Percentiles rank a stretch among this genome's conserved stretches.
Conservation (phyloP, 2,329 filamentous ascomycete species). For the Aspergillus aculeatus region DNA sequence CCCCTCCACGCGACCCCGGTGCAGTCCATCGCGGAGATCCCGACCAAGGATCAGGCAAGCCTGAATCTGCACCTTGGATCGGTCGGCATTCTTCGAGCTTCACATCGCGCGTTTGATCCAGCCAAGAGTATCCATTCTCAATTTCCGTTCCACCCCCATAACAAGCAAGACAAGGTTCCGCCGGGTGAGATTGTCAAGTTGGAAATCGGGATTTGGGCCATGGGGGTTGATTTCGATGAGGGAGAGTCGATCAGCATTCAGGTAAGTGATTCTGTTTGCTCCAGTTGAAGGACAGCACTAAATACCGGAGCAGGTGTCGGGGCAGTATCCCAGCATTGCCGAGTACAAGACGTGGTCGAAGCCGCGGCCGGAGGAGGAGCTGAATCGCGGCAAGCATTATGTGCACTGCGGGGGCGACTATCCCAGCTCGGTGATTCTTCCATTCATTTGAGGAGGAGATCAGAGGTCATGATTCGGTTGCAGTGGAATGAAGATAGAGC, state of each 20-base stretch:
- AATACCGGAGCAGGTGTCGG: background rate
- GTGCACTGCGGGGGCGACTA: constrained; percentile 1
- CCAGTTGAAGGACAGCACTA: background rate
- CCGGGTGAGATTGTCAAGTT: background rate
- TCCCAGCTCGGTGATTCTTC: constrained; percentile 1
- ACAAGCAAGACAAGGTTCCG: constrained; percentile 1
- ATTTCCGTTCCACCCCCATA: constrained; percentile 6
- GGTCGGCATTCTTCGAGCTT: constrained; percentile 2
- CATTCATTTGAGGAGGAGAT: background rate
- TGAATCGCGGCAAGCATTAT: constrained; percentile 2
- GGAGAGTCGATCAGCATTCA: background rate
- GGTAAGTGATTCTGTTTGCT: background rate
- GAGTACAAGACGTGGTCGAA: constrained; percentile 3
- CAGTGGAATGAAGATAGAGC: too few relatives aligned
- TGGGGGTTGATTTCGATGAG: constrained; percentile 6
- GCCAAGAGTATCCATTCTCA: constrained; percentile 3
- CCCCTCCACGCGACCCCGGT: background rate
- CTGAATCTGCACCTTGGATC: constrained; percentile 6
- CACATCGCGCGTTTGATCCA: background rate
- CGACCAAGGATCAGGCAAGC: constrained; percentile 2
- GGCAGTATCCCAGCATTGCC: constrained; percentile 7
- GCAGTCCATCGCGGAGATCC: background rate
- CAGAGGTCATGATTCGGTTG: background rate
- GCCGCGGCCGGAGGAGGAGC: background rate
- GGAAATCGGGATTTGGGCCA: constrained; percentile 7